A percentile compares a stretch with the other conserved stretches of the same genome.
phyloP scores from a whole-genome alignment of 176 grass and related monocot genomes.

The Carex kokanica region DNA sequence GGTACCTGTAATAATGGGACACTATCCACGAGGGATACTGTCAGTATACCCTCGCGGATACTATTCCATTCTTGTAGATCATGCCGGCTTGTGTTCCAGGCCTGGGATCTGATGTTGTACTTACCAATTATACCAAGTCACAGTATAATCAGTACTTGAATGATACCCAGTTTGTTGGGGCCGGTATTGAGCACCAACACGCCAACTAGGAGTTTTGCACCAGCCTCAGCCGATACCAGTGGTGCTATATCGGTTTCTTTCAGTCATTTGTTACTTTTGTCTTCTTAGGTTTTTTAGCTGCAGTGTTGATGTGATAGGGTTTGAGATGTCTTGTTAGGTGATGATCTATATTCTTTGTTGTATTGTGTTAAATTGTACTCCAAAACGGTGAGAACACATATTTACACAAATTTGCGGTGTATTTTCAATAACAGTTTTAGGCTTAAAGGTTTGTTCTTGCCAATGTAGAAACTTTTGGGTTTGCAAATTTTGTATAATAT shows the following conservation, averaged over 20 bases:
- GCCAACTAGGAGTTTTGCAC: constrained; percentile 45
- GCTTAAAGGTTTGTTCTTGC: too few relatives aligned
- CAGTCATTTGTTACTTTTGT: constrained; percentile 26
- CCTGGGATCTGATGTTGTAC: constrained; percentile 46
- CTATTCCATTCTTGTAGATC: constrained; percentile 7
- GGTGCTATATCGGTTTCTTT: constrained; percentile 26
- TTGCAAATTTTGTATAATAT: too few relatives aligned
- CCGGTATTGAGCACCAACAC: constrained; percentile 77
- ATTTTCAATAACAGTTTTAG: too few relatives aligned
- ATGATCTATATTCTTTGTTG: constrained; percentile 5
- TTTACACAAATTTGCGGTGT: too few relatives aligned
- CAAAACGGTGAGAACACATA: not conserved
- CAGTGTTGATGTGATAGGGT: constrained; percentile 44
- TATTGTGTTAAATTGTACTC: not conserved
- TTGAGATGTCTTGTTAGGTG: not conserved
- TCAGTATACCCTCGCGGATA: too few relatives aligned
- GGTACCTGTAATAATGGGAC: too few relatives aligned
- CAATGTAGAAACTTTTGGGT: too few relatives aligned
- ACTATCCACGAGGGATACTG: too few relatives aligned
- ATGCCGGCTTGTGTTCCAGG: constrained; percentile 78
- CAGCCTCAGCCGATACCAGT: constrained; percentile 40
- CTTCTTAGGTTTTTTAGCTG: constrained; percentile 44
- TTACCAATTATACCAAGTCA: constrained; percentile 89
- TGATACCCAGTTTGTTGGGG: constrained; percentile 45
- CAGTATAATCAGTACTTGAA: constrained; percentile 80